Base-by-base conservation (phyloP, 345 rosid species). In the Excoecaria cochinchinensis region DNA sequence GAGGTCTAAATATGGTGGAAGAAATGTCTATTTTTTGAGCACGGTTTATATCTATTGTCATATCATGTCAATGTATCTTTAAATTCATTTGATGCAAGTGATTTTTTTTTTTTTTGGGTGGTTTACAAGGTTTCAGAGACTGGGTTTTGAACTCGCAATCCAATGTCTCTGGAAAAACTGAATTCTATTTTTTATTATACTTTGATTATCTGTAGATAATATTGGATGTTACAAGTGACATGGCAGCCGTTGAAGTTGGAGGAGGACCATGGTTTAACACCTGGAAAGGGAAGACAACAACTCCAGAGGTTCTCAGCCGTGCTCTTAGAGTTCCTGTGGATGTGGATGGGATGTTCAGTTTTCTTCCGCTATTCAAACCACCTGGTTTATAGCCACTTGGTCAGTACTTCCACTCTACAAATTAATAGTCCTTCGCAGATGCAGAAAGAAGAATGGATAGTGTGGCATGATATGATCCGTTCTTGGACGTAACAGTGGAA, bases 191-290 rank as follows among this genome's bases (percentile, higher is more conserved):
- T 14, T 64, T 19, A 39, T n/a, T n/a, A 31, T 1, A 31, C 1
- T 40, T 55, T 14, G n/a, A 13, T 11, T 19, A 73, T 69, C 24
- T 82, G 80, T 78, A 95, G 99, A 73, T 87, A 71, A 83, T 92
- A 59, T 79, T 95, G 84, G 93, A 95, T 12, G 87, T 86, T 47
- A 91, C 85, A 70, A 95, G 97, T 79, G 81, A 88, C 67, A 88
- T 90, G 97, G 97, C 97, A 8, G 97, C 97, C 0, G 80, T 95
- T 48, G 99, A 95, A 82, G 83, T 92, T 9, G 97, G 99, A 76
- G 99, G 99, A 82, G 99, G 99, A 24, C 99, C 97, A 1, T 95
- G 97, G 99, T 95, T 95, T 84, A 88, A 77, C 69, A 78, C 91
- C 36, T 95, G 99, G 99, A 90, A 89, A 82, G 94, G 97, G 51